A percentile compares a stretch with the other conserved stretches of the same genome.
Evolutionary conservation across 768 basidiomycete genomes (phyloP).

Genomic region (Piloderma croceum): DNA sequence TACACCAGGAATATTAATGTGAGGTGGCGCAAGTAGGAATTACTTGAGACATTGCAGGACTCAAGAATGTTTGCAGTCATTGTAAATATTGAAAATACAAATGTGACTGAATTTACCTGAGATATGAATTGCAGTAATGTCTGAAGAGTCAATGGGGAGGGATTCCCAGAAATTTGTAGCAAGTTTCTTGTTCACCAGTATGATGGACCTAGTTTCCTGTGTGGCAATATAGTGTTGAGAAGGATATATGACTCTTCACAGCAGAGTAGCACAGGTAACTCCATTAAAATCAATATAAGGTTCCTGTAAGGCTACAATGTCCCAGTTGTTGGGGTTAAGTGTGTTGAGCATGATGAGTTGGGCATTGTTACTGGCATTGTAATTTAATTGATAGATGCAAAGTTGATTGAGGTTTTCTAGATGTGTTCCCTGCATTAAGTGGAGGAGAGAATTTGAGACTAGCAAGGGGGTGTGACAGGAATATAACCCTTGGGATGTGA

Average conservation of each 20-base stretch:
- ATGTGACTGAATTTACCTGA: conserved; percentile 8
- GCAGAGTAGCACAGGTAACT: conserved; percentile 6
- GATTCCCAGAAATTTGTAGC: conserved; percentile 7
- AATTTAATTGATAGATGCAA: no score
- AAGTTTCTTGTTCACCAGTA: conserved; percentile 4
- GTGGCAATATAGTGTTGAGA: conserved; percentile 6
- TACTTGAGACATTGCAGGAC: not conserved
- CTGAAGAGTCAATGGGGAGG: conserved; percentile 1
- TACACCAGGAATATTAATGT: not conserved
- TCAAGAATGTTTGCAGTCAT: conserved; percentile 1
- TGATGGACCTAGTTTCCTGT: conserved; percentile 1
- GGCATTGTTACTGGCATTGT: no score
- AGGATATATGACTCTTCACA: conserved; percentile 24
- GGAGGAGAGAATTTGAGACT: no score
- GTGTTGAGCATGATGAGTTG: no score
- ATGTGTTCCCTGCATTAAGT: no score
- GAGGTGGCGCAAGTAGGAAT: not conserved
- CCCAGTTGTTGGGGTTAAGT: conserved; percentile 4
- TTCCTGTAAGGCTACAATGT: conserved; percentile 28
- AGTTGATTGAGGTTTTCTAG: no score
- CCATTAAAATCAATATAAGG: conserved; percentile 20
- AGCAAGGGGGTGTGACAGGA: no score
- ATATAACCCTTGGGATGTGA: no score
- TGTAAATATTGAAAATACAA: conserved; percentile 12
- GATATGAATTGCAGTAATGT: conserved; percentile 25